A percentile compares a stretch with the other conserved stretches of the same genome.
Evolutionary conservation across 2,329 filamentous ascomycete genomes (phyloP).

Genomic region (Verruconis gallopava): DNA sequence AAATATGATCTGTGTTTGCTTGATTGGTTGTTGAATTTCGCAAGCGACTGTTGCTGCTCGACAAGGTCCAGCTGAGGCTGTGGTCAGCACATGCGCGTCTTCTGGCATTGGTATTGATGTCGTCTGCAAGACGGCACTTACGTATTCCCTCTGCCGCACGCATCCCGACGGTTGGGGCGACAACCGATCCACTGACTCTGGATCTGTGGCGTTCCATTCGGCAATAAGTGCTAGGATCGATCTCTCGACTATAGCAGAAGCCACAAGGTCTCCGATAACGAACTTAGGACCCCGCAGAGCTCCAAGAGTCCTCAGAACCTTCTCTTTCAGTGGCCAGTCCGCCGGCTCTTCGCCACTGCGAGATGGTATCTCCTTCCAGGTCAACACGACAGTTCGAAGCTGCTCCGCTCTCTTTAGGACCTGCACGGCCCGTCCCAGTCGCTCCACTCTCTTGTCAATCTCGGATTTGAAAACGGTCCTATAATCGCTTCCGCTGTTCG

Average conservation of each 20-base stretch:
- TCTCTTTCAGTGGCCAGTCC: not conserved
- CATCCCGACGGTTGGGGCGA: too few relatives aligned
- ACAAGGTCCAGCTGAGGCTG: too few relatives aligned
- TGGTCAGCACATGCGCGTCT: too few relatives aligned
- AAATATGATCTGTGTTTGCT: too few relatives aligned
- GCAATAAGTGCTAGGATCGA: not conserved
- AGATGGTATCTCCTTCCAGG: slow-evolving; percentile 1
- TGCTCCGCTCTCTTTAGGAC: not conserved
- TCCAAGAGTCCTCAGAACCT: not conserved
- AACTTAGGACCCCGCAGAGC: not conserved
- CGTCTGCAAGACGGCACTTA: too few relatives aligned
- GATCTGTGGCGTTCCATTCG: too few relatives aligned
- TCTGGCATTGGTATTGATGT: too few relatives aligned
- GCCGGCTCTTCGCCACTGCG: not conserved
- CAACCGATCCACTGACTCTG: too few relatives aligned
- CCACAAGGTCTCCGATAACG: not conserved
- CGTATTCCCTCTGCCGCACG: too few relatives aligned
- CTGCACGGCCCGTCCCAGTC: not conserved
- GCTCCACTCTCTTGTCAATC: not conserved
- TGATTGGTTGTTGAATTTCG: too few relatives aligned
- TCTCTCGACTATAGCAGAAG: not conserved
- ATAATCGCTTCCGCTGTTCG: not conserved
- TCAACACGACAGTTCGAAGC: not conserved
- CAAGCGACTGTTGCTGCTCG: too few relatives aligned
- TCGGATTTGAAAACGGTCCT: not conserved